Evolutionary conservation across 345 rosid genomes (phyloP).

Genomic region (Eucalyptus regnans): DNA sequence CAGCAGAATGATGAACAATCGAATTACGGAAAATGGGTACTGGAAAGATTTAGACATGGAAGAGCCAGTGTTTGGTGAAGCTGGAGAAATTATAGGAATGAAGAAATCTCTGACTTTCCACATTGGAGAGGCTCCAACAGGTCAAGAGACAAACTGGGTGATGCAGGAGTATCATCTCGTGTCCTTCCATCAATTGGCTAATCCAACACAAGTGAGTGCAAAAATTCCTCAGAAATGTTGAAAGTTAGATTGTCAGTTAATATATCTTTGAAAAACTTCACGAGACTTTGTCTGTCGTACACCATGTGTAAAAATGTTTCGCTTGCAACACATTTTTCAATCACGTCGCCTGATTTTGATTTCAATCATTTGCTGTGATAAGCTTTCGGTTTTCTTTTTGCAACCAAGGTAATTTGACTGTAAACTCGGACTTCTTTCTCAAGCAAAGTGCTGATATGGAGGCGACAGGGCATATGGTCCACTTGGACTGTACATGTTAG

Average conservation of each 20-base stretch:
- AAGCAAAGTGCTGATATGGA: background rate
- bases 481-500: background rate
- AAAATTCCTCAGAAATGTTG: background rate
- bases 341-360: background rate
- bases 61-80: constrained; percentile 1
- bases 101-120: constrained; percentile 21
- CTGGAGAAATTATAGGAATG: constrained; percentile 5
- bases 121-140: background rate
- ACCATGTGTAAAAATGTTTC: background rate
- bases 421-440: background rate
- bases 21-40: constrained; percentile 11
- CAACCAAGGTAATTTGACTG: background rate
- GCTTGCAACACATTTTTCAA: background rate
- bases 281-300: background rate
- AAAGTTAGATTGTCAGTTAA: too few species aligned
- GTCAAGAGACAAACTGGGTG: constrained; percentile 24
- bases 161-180: constrained; percentile 28
- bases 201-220: background rate
- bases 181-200: background rate
- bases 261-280: background rate
- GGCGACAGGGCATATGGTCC: background rate
- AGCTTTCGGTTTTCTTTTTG: background rate
- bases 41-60: constrained; percentile 25
- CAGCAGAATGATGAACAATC: constrained; percentile 5
- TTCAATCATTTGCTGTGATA: background rate